These are phyloP conservation scores for Lepidium aucheri DNA, from an alignment of 345 rosid genomes.

Conservation along the genomic window DNA sequence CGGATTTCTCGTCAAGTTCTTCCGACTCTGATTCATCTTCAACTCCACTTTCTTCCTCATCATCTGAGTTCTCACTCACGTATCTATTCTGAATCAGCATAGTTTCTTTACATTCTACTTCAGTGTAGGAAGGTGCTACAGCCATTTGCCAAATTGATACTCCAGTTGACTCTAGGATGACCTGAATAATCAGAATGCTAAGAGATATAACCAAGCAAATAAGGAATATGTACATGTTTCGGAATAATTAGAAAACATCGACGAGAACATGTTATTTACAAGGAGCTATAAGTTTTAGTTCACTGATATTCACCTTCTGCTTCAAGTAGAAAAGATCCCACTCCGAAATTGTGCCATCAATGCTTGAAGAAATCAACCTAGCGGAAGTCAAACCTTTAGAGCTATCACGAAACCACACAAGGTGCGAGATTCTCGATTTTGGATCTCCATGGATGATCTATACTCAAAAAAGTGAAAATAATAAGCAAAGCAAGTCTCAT, in stretches of 20 bases:
- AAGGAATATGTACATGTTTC: neutral
- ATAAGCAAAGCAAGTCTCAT: neutral
- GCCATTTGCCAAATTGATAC: slow-evolving; percentile 96
- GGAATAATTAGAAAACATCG: neutral
- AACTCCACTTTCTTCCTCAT: slow-evolving; percentile 45
- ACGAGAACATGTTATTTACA: neutral
- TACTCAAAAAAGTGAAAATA: neutral
- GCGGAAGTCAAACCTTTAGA: slow-evolving; percentile 36
- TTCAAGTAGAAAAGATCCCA: slow-evolving; percentile 79
- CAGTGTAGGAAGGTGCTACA: slow-evolving; percentile 36
- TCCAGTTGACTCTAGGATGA: slow-evolving; percentile 66
- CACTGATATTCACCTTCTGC: slow-evolving; percentile 48
- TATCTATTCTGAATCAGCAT: slow-evolving; percentile 42
- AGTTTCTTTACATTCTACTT: slow-evolving; percentile 25
- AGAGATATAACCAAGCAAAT: neutral
- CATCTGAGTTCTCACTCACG: slow-evolving; percentile 32
- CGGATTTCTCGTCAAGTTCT: slow-evolving; percentile 29
- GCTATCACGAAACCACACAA: slow-evolving; percentile 59
- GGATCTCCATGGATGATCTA: slow-evolving; percentile 82
- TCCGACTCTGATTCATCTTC: slow-evolving; percentile 56
- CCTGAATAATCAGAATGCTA: slow-evolving; percentile 27
- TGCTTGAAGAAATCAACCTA: slow-evolving; percentile 70
- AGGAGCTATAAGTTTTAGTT: neutral
- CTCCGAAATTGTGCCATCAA: slow-evolving; percentile 80
- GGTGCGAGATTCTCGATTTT: slow-evolving; percentile 64